Percentiles rank a stretch among this genome's conserved stretches.
Evolutionary conservation across 1,284 basidiomycete species (phyloP).

Genomic region (Rhodotorula sp.): DNA sequence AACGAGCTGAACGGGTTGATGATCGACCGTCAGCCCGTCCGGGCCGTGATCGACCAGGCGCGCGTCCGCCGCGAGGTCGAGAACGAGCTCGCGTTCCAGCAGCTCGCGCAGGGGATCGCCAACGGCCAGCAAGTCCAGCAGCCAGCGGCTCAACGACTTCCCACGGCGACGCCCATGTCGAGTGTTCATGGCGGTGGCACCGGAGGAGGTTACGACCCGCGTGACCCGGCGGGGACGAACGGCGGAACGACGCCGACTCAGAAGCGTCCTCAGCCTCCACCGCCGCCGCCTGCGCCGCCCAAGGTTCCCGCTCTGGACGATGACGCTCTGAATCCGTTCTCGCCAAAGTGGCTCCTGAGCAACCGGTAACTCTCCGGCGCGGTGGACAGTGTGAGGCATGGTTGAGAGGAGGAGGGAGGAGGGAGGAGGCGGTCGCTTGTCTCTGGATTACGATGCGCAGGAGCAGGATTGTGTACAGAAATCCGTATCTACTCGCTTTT

Average conservation of each 20-base stretch:
- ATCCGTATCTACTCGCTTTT: background rate
- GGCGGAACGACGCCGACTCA: background rate
- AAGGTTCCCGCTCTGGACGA: background rate
- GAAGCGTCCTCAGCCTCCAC: slow-evolving; percentile 1
- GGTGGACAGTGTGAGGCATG: no score
- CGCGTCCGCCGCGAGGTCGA: slow-evolving; percentile 12
- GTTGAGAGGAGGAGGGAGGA: no score
- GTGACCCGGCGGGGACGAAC: background rate
- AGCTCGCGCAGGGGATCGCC: background rate
- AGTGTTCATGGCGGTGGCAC: background rate
- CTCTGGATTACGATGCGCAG: no score
- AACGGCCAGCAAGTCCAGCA: background rate
- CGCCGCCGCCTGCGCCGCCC: slow-evolving; percentile 4
- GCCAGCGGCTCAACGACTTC: background rate
- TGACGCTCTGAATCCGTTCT: slow-evolving; percentile 14
- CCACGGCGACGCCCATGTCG: background rate
- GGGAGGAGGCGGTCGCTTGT: no score
- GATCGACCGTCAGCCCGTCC: slow-evolving; percentile 1
- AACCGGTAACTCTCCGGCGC: background rate
- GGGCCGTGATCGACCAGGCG: slow-evolving; percentile 15
- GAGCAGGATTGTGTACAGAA: background rate
- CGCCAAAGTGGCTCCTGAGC: background rate
- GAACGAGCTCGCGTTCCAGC: slow-evolving; percentile 15
- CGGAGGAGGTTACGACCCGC: background rate
- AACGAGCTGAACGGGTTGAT: slow-evolving; percentile 21